These are phyloP conservation scores for Phascolomyces articulosus DNA, from an alignment of 371 early-diverging fungal species.

Conservation along the genomic window DNA sequence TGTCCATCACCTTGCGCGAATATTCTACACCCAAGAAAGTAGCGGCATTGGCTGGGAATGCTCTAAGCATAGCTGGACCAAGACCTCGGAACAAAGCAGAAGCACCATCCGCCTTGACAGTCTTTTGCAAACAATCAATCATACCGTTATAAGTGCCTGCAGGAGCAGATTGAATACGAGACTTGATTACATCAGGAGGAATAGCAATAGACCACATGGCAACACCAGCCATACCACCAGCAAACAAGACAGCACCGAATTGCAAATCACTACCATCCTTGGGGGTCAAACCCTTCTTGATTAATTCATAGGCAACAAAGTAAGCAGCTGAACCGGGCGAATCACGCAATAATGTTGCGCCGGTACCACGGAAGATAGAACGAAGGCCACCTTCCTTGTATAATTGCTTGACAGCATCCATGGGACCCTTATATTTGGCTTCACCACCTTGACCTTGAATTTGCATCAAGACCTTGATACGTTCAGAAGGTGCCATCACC, in stretches of 20 bases:
- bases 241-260: constrained; percentile 84
- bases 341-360: constrained; percentile 93
- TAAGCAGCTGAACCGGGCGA: constrained; percentile 96
- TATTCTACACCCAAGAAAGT: constrained; percentile 58
- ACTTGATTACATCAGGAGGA: constrained; percentile 97
- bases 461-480: constrained; percentile 96
- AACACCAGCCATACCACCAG: constrained; percentile 94
- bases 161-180: constrained; percentile 94
- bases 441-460: constrained; percentile 65
- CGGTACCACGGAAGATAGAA: constrained; percentile 91
- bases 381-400: constrained; percentile 81
- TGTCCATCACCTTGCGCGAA: constrained; percentile 49
- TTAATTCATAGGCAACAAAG: constrained; percentile 94
- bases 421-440: constrained; percentile 90
- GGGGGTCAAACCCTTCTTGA: constrained; percentile 83
- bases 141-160: constrained; percentile 91
- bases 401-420: constrained; percentile 76
- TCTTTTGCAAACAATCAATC: constrained; percentile 78
- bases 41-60: constrained; percentile 95
- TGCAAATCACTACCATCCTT: constrained; percentile 72
- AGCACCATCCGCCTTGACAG: constrained; percentile 88
- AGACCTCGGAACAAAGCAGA: constrained; percentile 95
- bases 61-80: constrained; percentile 94
- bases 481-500: constrained; percentile 93
- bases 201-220: constrained; percentile 87